Evolutionary conservation across 108 stramenopile species (phyloP).

Genomic region (Nitzschia inconspicua): DNA sequence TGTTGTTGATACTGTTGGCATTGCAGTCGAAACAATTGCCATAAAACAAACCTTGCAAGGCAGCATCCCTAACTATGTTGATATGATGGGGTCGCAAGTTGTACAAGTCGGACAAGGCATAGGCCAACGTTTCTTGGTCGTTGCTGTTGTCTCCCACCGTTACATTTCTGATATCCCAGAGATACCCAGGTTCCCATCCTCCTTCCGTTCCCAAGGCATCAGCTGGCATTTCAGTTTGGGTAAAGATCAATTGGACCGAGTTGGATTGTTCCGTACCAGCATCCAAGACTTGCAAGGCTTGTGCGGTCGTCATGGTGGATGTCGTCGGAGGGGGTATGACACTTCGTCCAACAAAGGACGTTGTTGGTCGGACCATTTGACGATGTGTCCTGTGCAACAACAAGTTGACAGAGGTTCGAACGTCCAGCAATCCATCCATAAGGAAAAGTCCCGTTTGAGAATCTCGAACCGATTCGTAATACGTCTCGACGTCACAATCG

Average conservation of each 20-base stretch:
- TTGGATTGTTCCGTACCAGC: not conserved
- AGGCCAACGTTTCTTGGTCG: not conserved
- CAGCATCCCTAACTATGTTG: not conserved
- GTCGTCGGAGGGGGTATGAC: not conserved
- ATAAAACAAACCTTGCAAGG: not conserved
- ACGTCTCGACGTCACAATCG: not conserved
- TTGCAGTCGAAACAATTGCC: not conserved
- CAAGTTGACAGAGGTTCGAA: not conserved
- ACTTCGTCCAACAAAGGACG: not conserved
- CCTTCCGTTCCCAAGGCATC: not conserved
- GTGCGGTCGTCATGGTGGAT: not conserved
- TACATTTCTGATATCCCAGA: not conserved
- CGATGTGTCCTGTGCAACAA: not conserved
- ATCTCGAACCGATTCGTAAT: not conserved
- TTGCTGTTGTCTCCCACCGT: not conserved
- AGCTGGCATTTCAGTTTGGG: not conserved
- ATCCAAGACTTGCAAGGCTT: not conserved
- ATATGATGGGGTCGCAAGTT: conserved; percentile 15
- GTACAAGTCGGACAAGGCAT: conserved; percentile 20
- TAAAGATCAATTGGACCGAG: not conserved
- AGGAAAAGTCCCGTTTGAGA: not conserved
- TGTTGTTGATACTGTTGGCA: not conserved
- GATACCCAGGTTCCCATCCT: conserved; percentile 7
- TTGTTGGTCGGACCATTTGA: not conserved
- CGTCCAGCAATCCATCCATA: no score